Percentiles rank a stretch among this genome's conserved stretches.
These are phyloP conservation scores for Penicillium bialowiezense DNA, from an alignment of 495 filamentous ascomycete genomes.

Conservation along the genomic window DNA sequence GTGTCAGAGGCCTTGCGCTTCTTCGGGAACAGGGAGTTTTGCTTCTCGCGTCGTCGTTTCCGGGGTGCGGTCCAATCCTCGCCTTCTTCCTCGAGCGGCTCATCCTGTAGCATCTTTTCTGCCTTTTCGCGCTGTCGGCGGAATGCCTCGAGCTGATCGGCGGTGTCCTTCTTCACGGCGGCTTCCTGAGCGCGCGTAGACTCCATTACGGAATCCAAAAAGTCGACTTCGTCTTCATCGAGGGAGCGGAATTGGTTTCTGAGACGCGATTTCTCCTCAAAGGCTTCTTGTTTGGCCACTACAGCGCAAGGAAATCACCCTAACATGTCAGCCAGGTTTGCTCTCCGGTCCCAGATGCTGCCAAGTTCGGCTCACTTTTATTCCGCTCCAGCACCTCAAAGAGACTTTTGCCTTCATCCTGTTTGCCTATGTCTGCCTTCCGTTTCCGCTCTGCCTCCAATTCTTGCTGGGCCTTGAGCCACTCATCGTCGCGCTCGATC, in stretches of 20 bases:
- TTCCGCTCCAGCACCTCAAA: conserved; percentile 89
- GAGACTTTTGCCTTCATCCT: conserved; percentile 67
- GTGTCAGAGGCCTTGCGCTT: conserved; percentile 47
- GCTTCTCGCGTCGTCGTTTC: conserved; percentile 59
- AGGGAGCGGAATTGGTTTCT: conserved; percentile 93
- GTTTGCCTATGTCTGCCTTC: conserved; percentile 55
- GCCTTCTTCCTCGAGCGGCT: conserved; percentile 35
- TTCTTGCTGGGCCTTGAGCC: conserved; percentile 73
- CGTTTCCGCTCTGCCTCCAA: conserved; percentile 65
- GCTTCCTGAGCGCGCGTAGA: conserved; percentile 69
- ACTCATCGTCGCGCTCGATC: conserved; percentile 62
- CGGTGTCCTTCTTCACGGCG: conserved; percentile 68
- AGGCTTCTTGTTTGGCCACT: conserved; percentile 95
- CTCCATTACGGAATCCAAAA: conserved; percentile 75
- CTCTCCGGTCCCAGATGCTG: background rate
- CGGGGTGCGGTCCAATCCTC: conserved; percentile 54
- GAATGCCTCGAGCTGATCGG: conserved; percentile 69
- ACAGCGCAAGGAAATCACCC: conserved; percentile 47
- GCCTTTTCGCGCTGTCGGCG: conserved; percentile 65
- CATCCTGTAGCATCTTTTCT: conserved; percentile 49
- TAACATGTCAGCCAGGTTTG: conserved; percentile 5
- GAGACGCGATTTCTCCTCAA: conserved; percentile 82
- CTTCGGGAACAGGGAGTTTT: conserved; percentile 55
- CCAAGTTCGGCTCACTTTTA: conserved; percentile 64
- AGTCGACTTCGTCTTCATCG: conserved; percentile 92